phyloP scores from a whole-genome alignment of 495 filamentous ascomycete genomes.

The Hyaloscypha variabilis region DNA sequence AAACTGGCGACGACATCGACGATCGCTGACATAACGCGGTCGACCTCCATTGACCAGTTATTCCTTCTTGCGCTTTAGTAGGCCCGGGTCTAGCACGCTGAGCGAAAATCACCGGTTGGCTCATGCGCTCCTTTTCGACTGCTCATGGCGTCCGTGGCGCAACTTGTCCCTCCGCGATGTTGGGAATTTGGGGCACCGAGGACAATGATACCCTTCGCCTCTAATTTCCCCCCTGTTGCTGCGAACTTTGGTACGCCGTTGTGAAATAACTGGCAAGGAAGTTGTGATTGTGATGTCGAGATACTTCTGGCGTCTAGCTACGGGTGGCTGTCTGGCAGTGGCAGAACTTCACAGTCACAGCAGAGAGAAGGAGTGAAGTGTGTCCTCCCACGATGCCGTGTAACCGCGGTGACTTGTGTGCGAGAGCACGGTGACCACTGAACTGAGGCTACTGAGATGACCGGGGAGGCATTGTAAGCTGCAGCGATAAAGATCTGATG shows the following conservation, averaged over 20 bases:
- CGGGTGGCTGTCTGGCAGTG: not conserved
- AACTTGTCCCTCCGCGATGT: not conserved
- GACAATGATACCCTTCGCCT: not conserved
- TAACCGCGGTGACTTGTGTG: not conserved
- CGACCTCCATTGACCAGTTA: not conserved
- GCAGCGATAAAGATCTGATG: constrained; percentile 11
- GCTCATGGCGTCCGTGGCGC: not conserved
- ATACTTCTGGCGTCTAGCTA: not conserved
- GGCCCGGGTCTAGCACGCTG: not conserved
- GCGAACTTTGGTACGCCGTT: not conserved
- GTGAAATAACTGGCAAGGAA: not conserved
- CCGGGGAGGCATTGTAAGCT: not conserved
- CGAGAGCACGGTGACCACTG: not conserved
- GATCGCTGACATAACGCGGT: not conserved
- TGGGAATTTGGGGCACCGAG: constrained; percentile 8
- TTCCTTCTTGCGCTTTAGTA: not conserved
- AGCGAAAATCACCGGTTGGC: constrained; percentile 10
- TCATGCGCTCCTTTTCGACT: not conserved
- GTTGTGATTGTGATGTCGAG: not conserved
- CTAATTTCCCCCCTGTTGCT: not conserved
- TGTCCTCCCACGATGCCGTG: not conserved
- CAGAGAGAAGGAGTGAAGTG: not conserved
- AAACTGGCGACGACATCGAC: not conserved
- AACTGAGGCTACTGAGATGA: not conserved
- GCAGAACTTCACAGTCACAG: not conserved